Evolutionary conservation across 441 rosid genomes (phyloP), one percentile per base, ranked within the genome.

Genomic region (Viola pubescens): DNA sequence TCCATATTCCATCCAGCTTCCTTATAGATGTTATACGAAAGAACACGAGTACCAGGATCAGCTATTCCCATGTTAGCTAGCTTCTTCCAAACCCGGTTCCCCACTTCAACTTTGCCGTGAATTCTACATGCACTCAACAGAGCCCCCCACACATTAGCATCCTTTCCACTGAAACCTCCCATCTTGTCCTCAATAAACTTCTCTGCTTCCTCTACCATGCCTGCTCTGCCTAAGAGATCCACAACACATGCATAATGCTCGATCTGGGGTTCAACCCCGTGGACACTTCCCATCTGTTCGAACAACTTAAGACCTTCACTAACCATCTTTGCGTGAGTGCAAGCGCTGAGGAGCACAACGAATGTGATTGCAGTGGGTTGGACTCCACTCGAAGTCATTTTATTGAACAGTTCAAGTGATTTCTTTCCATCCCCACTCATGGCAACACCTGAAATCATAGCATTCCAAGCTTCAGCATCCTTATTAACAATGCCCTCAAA

Each of bases 71-170:
- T 68, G 19, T 68, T 51, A 37, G 58, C 60, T 7, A 75, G 69
- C 48, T 62, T 72, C 49, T 61, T 66, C 79, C 76, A 75, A 7
- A 72, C 63, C 52, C 79, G 72, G 69, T 75, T 66, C 37, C 74
- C 79, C 2, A 56, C 71, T 53, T 75, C 79, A 46, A 72, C 67
- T 56, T 75, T 72, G 6, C 70, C 71, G 58, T 75, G 50, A 48
- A 69, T n/a, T 53, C 79, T 69, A 56, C 79, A 75, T 0, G 79
- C 69, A 40, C 73, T 50, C 40, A 75, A 49, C 16, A 75, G 50
- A 3, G 76, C 76, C 41, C 76, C 79, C 79, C 79, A 75, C 47
- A 75, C 76, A 12, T 72, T 72, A 9, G 66, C 74, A 59, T 75
- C 79, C 9, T 45, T 65, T 13, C 64, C 62, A 45, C 53, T 65